Evolutionary conservation across 2,329 filamentous ascomycete genomes (phyloP).

Genomic region (Fusarium sp.): DNA sequence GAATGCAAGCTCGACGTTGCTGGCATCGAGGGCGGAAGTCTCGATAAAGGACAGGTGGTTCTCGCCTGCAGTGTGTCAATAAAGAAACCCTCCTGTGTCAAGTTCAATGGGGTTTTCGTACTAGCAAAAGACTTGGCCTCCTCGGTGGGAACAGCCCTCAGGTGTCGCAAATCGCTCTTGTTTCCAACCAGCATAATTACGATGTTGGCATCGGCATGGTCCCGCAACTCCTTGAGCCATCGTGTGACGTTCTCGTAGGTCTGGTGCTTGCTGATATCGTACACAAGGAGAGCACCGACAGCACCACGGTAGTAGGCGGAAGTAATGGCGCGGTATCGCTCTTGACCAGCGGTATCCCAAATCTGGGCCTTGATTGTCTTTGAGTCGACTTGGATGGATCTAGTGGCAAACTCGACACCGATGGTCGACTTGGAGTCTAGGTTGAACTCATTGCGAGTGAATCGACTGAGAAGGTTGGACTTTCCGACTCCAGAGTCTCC

Average conservation of each 20-base stretch:
- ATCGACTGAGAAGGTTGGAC: slow-evolving; percentile 99
- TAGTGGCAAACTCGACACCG: slow-evolving; percentile 98
- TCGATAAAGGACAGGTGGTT: slow-evolving; percentile 99
- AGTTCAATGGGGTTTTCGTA: slow-evolving; percentile 57
- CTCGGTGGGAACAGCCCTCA: slow-evolving; percentile 96
- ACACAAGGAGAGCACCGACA: slow-evolving; percentile 96
- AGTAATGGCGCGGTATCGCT: slow-evolving; percentile 98
- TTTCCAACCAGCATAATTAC: slow-evolving; percentile 99
- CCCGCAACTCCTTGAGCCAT: slow-evolving; percentile 98
- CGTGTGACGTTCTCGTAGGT: slow-evolving; percentile 99
- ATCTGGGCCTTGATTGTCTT: slow-evolving; percentile 99
- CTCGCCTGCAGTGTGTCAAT: slow-evolving; percentile 73
- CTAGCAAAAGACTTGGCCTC: slow-evolving; percentile 98
- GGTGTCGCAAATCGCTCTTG: slow-evolving; percentile 99
- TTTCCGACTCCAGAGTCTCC: slow-evolving; percentile 99
- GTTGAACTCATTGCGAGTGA: slow-evolving; percentile 99
- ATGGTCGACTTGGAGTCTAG: slow-evolving; percentile 99
- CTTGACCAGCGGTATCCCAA: slow-evolving; percentile 99
- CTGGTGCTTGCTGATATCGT: slow-evolving; percentile 99
- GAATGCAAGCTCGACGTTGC: slow-evolving; percentile 99
- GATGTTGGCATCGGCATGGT: slow-evolving; percentile 98
- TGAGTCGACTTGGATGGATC: slow-evolving; percentile 97
- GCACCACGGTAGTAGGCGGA: slow-evolving; percentile 99
- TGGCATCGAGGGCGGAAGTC: slow-evolving; percentile 97
- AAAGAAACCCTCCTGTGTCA: slow-evolving; percentile 13